Evolutionary conservation across 2,329 filamentous ascomycete genomes (phyloP), one percentile per base, ranked within the genome.

Genomic region (Cadophora sp.): DNA sequence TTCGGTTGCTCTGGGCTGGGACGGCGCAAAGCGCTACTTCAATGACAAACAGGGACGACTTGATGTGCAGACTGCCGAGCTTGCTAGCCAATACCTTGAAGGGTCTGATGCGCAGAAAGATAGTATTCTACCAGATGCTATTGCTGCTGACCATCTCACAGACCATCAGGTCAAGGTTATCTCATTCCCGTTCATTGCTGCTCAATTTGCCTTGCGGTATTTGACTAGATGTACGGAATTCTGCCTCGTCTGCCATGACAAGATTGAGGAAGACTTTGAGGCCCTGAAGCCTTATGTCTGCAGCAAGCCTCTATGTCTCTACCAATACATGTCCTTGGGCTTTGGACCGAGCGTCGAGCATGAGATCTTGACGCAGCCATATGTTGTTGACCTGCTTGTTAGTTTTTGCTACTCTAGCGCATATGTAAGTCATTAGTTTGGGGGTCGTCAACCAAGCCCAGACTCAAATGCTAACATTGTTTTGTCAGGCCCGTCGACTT

Each of bases 341-440:
- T 90, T 97, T 74, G 94, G 94, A 0, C 91, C 92, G 1, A 93
- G 88, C 73, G 88, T 97, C 65, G 94, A 97, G 76, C 89, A 94
- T 75, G 93, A 97, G 75, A 91, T 97, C 24, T 75, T 91, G 30
- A 86, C 87, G 14, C 91, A 94, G 75, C 92, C 93, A 1, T 87
- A 89, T 65, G 93, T 97, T 0, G 91, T 97, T 14, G 94, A 97
- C 75, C 83, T 97, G 1, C 84, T 97, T 0, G 80, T 96, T 56
- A 94, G 89, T 77, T 92, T 97, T 75, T 94, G 93, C 77, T 96
- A 94, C 61, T 36, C 72, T n/a, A 73, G 72, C 47, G 76, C 75
- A n/a, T 48, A 20, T n/a, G 72, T 74, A 73, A 66, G 71, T 70
- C n/a, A 18, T 53, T 6, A 4, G 16, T 36, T 14, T 16, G n/a